Percentiles rank a stretch among this genome's conserved stretches.
phyloP scores from a whole-genome alignment of 441 rosid genomes.

The Syzygium malaccense region DNA sequence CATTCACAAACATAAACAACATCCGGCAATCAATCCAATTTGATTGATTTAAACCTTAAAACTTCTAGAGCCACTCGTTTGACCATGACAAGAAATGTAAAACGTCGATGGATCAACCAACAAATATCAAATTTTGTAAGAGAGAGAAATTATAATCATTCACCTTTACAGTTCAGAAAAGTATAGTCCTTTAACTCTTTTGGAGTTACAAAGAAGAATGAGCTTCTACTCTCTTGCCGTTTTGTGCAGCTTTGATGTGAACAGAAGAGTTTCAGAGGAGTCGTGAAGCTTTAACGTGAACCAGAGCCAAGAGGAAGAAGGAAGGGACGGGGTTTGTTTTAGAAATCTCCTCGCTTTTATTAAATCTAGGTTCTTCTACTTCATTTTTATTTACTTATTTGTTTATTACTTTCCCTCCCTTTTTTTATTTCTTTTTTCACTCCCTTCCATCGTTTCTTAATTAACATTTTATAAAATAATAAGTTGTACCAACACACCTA shows the following conservation, averaged over 20 bases:
- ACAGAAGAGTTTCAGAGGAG: fast-evolving
- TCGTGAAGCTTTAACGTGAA: neutral
- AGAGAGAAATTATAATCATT: neutral
- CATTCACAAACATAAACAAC: neutral
- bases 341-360: neutral
- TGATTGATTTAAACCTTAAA: neutral
- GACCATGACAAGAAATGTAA: neutral
- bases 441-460: neutral
- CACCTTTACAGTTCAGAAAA: neutral
- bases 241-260: neutral
- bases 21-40: fast-evolving
- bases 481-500: neutral
- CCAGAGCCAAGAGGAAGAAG: neutral
- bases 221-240: neutral
- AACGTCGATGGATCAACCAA: neutral
- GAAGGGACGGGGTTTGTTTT: fast-evolving
- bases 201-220: neutral
- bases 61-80: neutral
- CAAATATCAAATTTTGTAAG: neutral
- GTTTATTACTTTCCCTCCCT: neutral
- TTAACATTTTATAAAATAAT: neutral
- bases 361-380: no score
- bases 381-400: neutral
- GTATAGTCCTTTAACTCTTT: neutral
- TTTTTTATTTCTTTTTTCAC: neutral